Evolutionary conservation across 2,329 filamentous ascomycete genomes (phyloP).

Genomic region (Hortaea werneckii): DNA sequence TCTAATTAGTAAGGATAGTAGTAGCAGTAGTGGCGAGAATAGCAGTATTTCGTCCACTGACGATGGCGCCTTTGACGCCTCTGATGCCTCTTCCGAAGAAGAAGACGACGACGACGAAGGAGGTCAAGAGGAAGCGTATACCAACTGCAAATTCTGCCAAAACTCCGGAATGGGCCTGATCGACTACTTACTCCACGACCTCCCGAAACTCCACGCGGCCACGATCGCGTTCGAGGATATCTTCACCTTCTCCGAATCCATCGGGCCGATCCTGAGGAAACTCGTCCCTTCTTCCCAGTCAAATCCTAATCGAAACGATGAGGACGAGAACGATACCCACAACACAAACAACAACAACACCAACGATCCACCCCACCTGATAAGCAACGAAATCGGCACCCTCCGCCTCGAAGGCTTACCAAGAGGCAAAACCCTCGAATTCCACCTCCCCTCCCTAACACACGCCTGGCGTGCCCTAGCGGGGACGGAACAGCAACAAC

Average conservation of each 20-base stretch:
- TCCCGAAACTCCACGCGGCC: constrained; percentile 1
- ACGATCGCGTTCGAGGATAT: constrained; percentile 2
- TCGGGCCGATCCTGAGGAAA: not conserved
- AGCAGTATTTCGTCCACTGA: too few relatives aligned
- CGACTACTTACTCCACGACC: not conserved
- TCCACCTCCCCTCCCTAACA: constrained; percentile 1
- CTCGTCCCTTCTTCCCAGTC: not conserved
- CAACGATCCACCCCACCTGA: too few relatives aligned
- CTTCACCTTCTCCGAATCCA: constrained; percentile 1
- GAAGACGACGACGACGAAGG: too few relatives aligned
- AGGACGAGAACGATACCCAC: too few relatives aligned
- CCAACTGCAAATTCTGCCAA: constrained; percentile 3
- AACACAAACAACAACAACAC: too few relatives aligned
- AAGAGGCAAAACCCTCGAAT: not conserved
- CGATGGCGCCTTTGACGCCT: too few relatives aligned
- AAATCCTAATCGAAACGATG: too few relatives aligned
- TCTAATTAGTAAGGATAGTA: too few relatives aligned
- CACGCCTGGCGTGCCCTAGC: constrained; percentile 2
- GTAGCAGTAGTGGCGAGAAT: too few relatives aligned
- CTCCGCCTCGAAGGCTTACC: not conserved
- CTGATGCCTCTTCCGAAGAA: too few relatives aligned
- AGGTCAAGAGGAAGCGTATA: not conserved
- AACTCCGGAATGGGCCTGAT: constrained; percentile 2
- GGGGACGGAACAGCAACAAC: not conserved
- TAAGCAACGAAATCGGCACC: constrained; percentile 1